Evolutionary conservation across 345 rosid genomes (phyloP).

Genomic region (Citrus medica): DNA sequence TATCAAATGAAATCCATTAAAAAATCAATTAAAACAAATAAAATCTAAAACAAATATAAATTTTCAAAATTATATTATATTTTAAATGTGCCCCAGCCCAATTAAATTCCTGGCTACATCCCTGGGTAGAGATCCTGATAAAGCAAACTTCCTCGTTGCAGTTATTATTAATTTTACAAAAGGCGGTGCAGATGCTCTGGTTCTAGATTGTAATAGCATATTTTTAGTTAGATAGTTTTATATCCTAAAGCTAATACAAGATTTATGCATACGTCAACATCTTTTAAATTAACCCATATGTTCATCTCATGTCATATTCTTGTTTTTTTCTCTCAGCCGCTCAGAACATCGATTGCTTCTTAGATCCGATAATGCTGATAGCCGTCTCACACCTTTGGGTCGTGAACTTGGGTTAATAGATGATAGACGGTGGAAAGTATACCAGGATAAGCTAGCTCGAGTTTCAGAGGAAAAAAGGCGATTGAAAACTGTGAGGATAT

Average conservation of each 20-base stretch:
- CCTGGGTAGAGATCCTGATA: not conserved
- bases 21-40: no score
- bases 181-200: not conserved
- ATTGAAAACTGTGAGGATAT: constrained; percentile 70
- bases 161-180: not conserved
- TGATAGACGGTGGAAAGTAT: constrained; percentile 84
- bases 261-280: not conserved
- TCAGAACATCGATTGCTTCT: constrained; percentile 95
- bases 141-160: not conserved
- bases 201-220: not conserved
- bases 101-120: no score
- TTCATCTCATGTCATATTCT: not conserved
- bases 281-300: not conserved
- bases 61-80: no score
- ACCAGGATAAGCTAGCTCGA: constrained; percentile 82
- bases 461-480: constrained; percentile 79
- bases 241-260: not conserved
- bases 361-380: constrained; percentile 93
- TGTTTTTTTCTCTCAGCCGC: constrained; percentile 48
- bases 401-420: constrained; percentile 88
- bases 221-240: not conserved
- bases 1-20: no score
- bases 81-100: no score
- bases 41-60: no score
- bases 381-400: constrained; percentile 95